Percentiles rank a stretch among this genome's conserved stretches.
Evolutionary conservation across 768 basidiomycete genomes (phyloP).

Genomic region (Pholiota conissans): DNA sequence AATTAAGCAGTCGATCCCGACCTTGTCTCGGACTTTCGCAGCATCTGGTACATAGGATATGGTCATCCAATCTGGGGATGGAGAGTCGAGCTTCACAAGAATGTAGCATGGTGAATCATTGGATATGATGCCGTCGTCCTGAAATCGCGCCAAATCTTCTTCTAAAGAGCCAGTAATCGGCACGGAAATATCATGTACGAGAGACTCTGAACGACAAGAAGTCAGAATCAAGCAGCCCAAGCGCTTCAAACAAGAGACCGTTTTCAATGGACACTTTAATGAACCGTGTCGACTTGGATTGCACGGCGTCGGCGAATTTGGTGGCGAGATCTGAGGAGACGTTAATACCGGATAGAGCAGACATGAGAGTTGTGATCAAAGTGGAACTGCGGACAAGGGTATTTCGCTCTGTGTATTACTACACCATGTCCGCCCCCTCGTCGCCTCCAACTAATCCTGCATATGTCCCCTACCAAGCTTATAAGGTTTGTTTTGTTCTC

Average conservation of each 20-base stretch:
- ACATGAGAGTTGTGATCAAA: conserved; percentile 47
- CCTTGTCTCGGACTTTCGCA: conserved; percentile 83
- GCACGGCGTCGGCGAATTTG: conserved; percentile 58
- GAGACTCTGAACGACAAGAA: conserved; percentile 51
- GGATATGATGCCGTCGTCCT: conserved; percentile 49
- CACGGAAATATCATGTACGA: conserved; percentile 59
- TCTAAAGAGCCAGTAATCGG: conserved; percentile 51
- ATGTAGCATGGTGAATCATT: conserved; percentile 74
- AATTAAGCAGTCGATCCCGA: conserved; percentile 22
- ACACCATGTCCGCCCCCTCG: conserved; percentile 28
- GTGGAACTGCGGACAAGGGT: conserved; percentile 6
- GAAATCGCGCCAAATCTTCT: conserved; percentile 61
- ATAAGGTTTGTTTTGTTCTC: conserved; percentile 36
- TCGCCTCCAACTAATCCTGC: conserved; percentile 24
- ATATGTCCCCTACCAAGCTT: conserved; percentile 50
- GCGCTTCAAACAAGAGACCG: conserved; percentile 44
- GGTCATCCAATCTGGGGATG: conserved; percentile 66
- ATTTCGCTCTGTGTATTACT: conserved; percentile 9
- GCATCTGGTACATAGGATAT: conserved; percentile 83
- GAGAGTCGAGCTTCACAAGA: conserved; percentile 61
- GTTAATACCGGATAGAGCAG: conserved; percentile 70
- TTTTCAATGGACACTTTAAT: conserved; percentile 76
- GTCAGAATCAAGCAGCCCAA: conserved; percentile 14
- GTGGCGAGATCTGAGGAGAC: conserved; percentile 58
- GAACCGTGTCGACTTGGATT: conserved; percentile 57